Base-by-base conservation (phyloP, 2,329 filamentous ascomycete genomes). In the Epichloe typhina region DNA sequence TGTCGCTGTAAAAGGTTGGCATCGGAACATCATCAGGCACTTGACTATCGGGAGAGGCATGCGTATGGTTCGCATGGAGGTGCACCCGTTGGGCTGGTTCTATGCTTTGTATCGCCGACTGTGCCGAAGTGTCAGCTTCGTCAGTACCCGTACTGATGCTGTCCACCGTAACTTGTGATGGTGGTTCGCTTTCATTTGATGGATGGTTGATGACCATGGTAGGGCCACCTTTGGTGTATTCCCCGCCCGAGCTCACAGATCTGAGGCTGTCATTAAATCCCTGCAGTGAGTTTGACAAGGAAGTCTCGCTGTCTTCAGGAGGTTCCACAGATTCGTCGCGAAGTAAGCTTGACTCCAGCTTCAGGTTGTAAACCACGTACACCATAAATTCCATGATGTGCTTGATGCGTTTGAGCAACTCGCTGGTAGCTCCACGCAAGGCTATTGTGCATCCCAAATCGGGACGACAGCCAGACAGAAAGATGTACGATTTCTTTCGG, bases 361-460 rank as follows among this genome's bases (percentile, higher is more conserved):
- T 95, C 49, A 98, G 74, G 60, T 96, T 98, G 68, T 98, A 98
- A 12, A 97, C 90, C 19, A 98, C 94, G 59, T 97, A 98, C 38
- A 94, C 86, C 91, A 98, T 96, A 63, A 98, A 97, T 63, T 98
- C 93, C 11, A 91, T 93, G 57, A 98, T 93, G 49, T 82, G 80
- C 68, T 98, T 98, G 66, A 98, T 82, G 58, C 83, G 86, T 1
- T 81, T 73, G 17, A 98, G 74, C 0, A 82, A 74, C 46, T 79
- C 71, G 33, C 82, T 83, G 53, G 85, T 82, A 3, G 85, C 87
- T 1, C 93, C 93, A 44, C 93, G 83, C 21, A 98, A 72, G 12
- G 89, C 88, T 58, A 98, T 95, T 0, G 93, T 98, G 63, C 93
- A 97, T 0, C 93, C 94, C 2, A 98, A 78, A 53, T 94, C 86